A percentile compares a stretch with the other conserved stretches of the same genome.
phyloP scores from a whole-genome alignment of 208 protist species.

The Trichomonas tenax region DNA sequence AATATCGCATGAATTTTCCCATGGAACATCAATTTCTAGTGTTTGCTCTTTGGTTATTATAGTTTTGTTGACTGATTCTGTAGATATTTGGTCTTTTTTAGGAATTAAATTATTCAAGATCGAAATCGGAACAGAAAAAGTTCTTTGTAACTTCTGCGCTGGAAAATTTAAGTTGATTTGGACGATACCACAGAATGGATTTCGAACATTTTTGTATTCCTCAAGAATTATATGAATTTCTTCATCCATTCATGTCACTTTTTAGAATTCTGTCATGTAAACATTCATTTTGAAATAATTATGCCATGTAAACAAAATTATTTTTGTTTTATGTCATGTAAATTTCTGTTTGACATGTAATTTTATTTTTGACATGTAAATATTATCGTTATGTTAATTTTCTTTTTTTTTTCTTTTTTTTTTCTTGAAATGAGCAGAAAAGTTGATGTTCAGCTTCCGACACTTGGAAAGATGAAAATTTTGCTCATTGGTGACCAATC shows the following conservation, averaged over 20 bases:
- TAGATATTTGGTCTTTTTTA: not conserved
- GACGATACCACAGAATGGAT: not conserved
- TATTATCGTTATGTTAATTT: not conserved
- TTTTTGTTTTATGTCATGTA: too few species aligned
- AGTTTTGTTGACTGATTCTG: not conserved
- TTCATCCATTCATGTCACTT: not conserved
- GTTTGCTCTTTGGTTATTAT: not conserved
- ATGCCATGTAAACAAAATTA: too few species aligned
- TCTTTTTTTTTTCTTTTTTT: not conserved
- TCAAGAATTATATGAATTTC: not conserved
- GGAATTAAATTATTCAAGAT: not conserved
- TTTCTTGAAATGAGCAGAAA: not conserved
- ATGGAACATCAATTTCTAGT: not conserved
- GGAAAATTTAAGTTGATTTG: not conserved
- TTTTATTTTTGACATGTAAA: not conserved
- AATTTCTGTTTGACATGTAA: too few species aligned
- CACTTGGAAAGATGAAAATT: conserved; percentile 5
- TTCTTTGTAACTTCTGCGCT: not conserved
- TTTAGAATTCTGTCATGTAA: not conserved
- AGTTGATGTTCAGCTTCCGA: not conserved
- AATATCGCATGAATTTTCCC: not conserved
- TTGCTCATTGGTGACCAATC: not conserved
- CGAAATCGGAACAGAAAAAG: not conserved
- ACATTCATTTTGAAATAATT: too few species aligned
- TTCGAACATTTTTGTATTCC: not conserved